Evolutionary conservation across 192 early-diverging fungal genomes (phyloP).

Genomic region (Coemansia sp.): DNA sequence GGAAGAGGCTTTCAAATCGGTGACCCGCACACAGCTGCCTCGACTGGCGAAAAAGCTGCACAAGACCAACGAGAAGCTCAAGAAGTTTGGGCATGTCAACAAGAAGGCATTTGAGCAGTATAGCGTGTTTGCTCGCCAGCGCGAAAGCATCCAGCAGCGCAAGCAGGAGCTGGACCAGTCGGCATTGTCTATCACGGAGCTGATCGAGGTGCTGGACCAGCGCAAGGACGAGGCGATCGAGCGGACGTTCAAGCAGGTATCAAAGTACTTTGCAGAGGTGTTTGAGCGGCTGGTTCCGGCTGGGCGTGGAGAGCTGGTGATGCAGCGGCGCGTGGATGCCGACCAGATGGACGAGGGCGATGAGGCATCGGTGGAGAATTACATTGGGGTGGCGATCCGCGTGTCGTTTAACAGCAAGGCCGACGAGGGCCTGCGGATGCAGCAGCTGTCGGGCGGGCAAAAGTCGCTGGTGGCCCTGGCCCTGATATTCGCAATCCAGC

Average conservation of each 20-base stretch:
- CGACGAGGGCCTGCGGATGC: slow-evolving; percentile 86
- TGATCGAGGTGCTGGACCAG: slow-evolving; percentile 89
- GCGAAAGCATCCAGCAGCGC: slow-evolving; percentile 74
- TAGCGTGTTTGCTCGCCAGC: slow-evolving; percentile 87
- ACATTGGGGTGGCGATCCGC: slow-evolving; percentile 85
- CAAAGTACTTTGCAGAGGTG: slow-evolving; percentile 80
- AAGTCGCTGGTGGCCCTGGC: slow-evolving; percentile 96
- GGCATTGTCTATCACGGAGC: slow-evolving; percentile 71
- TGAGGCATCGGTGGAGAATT: slow-evolving; percentile 67
- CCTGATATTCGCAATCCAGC: slow-evolving; percentile 97
- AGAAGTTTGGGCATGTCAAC: slow-evolving; percentile 93
- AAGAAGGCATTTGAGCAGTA: slow-evolving; percentile 99
- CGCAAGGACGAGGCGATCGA: slow-evolving; percentile 97
- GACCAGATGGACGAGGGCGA: slow-evolving; percentile 46
- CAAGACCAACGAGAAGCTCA: slow-evolving; percentile 78
- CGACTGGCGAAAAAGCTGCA: slow-evolving; percentile 65
- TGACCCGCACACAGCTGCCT: slow-evolving; percentile 49
- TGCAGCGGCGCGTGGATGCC: slow-evolving; percentile 65
- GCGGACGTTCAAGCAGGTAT: slow-evolving; percentile 92
- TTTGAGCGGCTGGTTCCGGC: slow-evolving; percentile 89
- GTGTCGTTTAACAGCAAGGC: slow-evolving; percentile 92
- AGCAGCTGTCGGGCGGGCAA: slow-evolving; percentile 96
- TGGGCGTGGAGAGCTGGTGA: slow-evolving; percentile 80
- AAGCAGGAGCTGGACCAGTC: slow-evolving; percentile 89
- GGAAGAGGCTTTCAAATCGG: slow-evolving; percentile 82